Evolutionary conservation across 805 yeast genomes (phyloP).

Genomic region (Wilhelminamyces savonicus): DNA sequence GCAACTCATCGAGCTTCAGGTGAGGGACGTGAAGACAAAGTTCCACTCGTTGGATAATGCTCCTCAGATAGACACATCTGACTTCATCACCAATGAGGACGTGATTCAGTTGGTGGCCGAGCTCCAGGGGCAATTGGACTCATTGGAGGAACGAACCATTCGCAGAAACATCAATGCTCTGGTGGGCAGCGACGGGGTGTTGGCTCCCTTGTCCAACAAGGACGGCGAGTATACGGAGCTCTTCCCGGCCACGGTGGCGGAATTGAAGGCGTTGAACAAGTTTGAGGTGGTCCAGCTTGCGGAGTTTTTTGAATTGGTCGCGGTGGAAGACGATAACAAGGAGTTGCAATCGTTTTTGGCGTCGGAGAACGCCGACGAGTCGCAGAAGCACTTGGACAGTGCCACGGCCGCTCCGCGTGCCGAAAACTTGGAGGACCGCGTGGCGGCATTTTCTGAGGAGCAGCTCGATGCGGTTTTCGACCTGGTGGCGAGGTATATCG

Average conservation of each 20-base stretch:
- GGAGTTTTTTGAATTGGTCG: constrained; percentile 69
- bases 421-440: not conserved
- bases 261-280: constrained; percentile 43
- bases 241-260: constrained; percentile 56
- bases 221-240: constrained; percentile 60
- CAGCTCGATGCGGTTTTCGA: constrained; percentile 51
- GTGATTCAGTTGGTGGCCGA: constrained; percentile 83
- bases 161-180: constrained; percentile 64
- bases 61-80: constrained; percentile 37
- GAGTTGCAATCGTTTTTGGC: constrained; percentile 17
- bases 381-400: not conserved
- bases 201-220: constrained; percentile 60
- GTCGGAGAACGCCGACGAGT: constrained; percentile 3
- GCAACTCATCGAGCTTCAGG: constrained; percentile 65
- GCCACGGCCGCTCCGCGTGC: too few relatives aligned
- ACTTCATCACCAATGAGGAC: constrained; percentile 76
- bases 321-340: constrained; percentile 47
- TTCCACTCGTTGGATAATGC: constrained; percentile 10
- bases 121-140: constrained; percentile 79
- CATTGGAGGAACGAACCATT: constrained; percentile 69
- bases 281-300: constrained; percentile 47
- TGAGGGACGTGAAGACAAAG: constrained; percentile 40
- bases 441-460: constrained; percentile 25
- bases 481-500: constrained; percentile 63
- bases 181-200: constrained; percentile 32